Percentiles rank a stretch among this genome's conserved stretches.
Evolutionary conservation across 1,284 basidiomycete species (phyloP).

Genomic region (Melampsora medusae): DNA sequence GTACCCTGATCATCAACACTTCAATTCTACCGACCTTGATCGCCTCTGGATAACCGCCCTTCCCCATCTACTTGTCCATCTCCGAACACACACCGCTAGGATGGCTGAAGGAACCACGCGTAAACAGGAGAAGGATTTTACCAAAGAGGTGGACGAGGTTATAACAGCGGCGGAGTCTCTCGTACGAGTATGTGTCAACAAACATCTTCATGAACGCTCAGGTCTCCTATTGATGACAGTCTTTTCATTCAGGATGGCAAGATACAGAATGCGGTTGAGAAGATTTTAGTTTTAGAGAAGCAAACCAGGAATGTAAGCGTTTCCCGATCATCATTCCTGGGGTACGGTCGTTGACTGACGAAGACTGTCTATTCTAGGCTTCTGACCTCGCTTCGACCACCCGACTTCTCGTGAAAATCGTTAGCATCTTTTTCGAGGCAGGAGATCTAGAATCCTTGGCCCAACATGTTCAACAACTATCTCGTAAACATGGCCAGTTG

Average conservation of each 20-base stretch:
- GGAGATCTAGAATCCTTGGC: constrained; percentile 71
- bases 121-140: constrained; percentile 63
- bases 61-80: no score
- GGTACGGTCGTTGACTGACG: not conserved
- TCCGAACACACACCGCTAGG: not conserved
- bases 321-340: not conserved
- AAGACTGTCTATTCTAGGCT: constrained; percentile 63
- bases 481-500: constrained; percentile 96
- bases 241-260: constrained; percentile 62
- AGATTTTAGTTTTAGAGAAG: constrained; percentile 85
- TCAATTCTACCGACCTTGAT: no score
- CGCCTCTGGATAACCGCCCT: no score
- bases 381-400: constrained; percentile 88
- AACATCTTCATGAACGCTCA: constrained; percentile 10
- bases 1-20: no score
- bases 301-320: constrained; percentile 86
- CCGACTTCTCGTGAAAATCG: constrained; percentile 72
- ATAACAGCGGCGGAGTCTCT: constrained; percentile 58
- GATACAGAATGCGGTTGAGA: constrained; percentile 81
- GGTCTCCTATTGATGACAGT: constrained; percentile 43
- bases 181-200: constrained; percentile 54
- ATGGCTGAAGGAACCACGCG: constrained; percentile 51
- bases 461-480: constrained; percentile 68
- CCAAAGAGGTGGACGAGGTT: constrained; percentile 59
- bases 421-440: constrained; percentile 70